Conservation (phyloP, 2,329 filamentous ascomycete genomes). For the Fusarium mangiferae region DNA sequence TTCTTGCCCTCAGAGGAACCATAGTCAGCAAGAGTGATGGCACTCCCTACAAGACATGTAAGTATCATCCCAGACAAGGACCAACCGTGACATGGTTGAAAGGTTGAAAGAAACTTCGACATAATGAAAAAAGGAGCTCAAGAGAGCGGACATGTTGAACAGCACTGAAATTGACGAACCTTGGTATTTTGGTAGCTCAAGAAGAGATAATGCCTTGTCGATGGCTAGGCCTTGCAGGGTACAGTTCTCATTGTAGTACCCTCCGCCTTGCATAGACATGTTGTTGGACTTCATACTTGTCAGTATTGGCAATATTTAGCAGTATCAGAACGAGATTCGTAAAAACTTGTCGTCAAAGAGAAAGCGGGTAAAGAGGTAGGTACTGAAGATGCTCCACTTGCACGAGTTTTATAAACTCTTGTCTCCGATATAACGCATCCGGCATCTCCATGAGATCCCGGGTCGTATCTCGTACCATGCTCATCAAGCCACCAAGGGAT, state of each 20-base stretch:
- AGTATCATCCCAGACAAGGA: fast-evolving
- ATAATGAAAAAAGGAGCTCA: fast-evolving
- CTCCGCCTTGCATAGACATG: not conserved
- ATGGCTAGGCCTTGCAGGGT: not conserved
- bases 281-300: not conserved
- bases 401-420: not conserved
- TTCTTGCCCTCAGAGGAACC: not conserved
- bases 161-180: fast-evolving
- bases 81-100: fast-evolving
- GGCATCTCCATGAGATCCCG: fast-evolving
- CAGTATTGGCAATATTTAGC: not conserved
- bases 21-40: not conserved
- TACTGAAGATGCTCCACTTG: not conserved
- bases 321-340: not conserved
- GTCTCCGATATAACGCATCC: too few relatives aligned
- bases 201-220: not conserved
- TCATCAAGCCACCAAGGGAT: not conserved
- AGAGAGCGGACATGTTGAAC: not conserved
- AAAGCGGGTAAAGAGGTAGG: not conserved
- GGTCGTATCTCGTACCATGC: fast-evolving
- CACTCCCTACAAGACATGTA: fast-evolving
- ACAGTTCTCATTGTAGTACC: not conserved
- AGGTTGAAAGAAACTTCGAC: not conserved
- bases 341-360: not conserved
- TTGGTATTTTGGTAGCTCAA: not conserved